Evolutionary conservation across 2,329 filamentous ascomycete genomes (phyloP), one percentile per base, ranked within the genome.

Genomic region (Botrytis cinerea): DNA sequence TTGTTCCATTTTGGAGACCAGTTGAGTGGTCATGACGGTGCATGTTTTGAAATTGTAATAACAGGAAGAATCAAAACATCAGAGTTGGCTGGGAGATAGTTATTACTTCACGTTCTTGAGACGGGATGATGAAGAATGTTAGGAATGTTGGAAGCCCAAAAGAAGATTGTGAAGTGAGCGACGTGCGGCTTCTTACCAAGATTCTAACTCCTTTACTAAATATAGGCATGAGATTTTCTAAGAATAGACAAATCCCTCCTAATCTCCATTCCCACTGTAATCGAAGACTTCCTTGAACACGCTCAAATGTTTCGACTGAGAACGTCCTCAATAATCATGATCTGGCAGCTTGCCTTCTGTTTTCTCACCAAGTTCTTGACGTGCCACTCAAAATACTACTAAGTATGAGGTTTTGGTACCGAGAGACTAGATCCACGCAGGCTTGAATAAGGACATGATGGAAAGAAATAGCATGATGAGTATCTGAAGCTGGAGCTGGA

Each of bases 111-210:
- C 48, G 48, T 68, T 68, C 46, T 28, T 54, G 46, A 20, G 5
- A 7, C 35, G 25, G 32, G 16, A 46, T 20, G 46, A 22, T 10
- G 16, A 67, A 67, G 32, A 40, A 54, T 40, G 46, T 38, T 40
- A 54, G 46, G 64, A 67, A 54, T 54, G 64, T 57, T 68, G 64
- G 48, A 43, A 68, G 48, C n/a, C 4, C 16, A 14, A 28, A 40
- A 43, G 48, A 28, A 43, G 35, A 28, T 43, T 5, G 9, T 54
- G 48, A 28, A 57, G 25, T 43, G 16, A 10, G 2, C 22, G 35
- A 10, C 32, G 10, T 25, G 35, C 35, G 35, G n/a, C 35, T 68
- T 43, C 35, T 32, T 16, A 6, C 6, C 64, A 57, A 40, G 10
- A 25, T 43, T 57, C 35, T 10, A 61, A 61, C 25, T 16, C 35